A percentile compares a stretch with the other conserved stretches of the same genome.
phyloP scores from a whole-genome alignment of 1,284 basidiomycete genomes.

The Marasmius tenuissimus region DNA sequence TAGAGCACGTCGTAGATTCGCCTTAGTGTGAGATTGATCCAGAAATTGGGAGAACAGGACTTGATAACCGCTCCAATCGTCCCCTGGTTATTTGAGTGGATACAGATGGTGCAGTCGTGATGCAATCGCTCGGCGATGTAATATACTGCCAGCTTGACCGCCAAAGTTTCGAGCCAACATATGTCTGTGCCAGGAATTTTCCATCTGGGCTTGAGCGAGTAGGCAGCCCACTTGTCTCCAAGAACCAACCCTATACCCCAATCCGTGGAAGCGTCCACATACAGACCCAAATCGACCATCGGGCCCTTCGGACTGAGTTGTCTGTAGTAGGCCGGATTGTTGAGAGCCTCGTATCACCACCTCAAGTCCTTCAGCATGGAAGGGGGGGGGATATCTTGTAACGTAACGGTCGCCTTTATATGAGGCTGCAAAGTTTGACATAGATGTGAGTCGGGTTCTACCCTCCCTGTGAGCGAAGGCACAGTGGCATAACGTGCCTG shows the following conservation, averaged over 20 bases:
- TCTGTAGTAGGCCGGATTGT: background rate
- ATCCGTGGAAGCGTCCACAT: conserved; percentile 31
- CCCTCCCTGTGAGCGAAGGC: conserved; percentile 31
- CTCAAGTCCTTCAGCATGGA: conserved; percentile 16
- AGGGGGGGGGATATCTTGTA: background rate
- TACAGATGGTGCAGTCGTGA: conserved; percentile 19
- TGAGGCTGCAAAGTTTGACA: conserved; percentile 22
- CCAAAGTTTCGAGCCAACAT: conserved; percentile 31
- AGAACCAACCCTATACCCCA: conserved; percentile 38
- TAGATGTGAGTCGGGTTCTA: conserved; percentile 23
- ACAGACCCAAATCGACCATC: conserved; percentile 20
- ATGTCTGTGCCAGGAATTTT: conserved; percentile 29
- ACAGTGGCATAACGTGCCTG: conserved; percentile 36
- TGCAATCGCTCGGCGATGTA: conserved; percentile 17
- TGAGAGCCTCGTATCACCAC: conserved; percentile 32
- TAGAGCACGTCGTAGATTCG: conserved; percentile 21
- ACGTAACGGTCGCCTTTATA: background rate
- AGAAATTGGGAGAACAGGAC: conserved; percentile 28
- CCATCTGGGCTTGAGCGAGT: conserved; percentile 24
- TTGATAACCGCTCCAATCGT: conserved; percentile 35
- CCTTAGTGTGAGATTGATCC: conserved; percentile 35
- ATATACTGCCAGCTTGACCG: conserved; percentile 27
- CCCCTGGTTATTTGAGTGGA: conserved; percentile 33
- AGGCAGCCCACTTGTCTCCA: conserved; percentile 24
- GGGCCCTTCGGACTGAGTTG: conserved; percentile 16